Evolutionary conservation across 176 grass and related monocot species (phyloP).

Genomic region (Hsuehochloa calcarea): DNA sequence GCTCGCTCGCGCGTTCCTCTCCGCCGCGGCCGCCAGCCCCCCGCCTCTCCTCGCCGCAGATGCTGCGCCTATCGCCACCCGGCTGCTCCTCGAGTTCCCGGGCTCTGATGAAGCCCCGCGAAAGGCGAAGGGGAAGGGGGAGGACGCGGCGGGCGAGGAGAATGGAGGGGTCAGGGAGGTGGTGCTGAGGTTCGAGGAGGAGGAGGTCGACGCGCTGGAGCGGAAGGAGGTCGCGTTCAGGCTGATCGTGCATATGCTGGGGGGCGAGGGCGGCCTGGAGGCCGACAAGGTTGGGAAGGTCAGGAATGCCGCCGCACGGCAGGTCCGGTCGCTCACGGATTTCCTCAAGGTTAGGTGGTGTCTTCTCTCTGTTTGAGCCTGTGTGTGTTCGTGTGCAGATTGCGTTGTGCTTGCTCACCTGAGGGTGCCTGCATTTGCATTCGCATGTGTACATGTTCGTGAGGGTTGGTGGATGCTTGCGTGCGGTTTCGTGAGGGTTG

Average conservation of each 20-base stretch:
- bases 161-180: slow-evolving; percentile 57
- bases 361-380: background rate
- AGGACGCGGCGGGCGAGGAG: slow-evolving; percentile 46
- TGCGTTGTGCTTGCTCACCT: background rate
- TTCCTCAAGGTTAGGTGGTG: slow-evolving; percentile 74
- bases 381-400: background rate
- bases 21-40: slow-evolving; percentile 53
- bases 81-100: slow-evolving; percentile 66
- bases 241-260: slow-evolving; percentile 71
- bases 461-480: slow-evolving; percentile 7
- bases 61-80: slow-evolving; percentile 50
- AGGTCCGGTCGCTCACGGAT: slow-evolving; percentile 85
- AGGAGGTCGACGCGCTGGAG: slow-evolving; percentile 66
- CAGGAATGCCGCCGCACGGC: slow-evolving; percentile 66
- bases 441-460: background rate
- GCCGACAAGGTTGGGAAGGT: slow-evolving; percentile 56
- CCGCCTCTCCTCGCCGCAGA: slow-evolving; percentile 53
- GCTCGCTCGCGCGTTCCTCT: slow-evolving; percentile 72
- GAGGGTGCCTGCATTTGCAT: background rate
- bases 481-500: background rate
- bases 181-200: slow-evolving; percentile 72
- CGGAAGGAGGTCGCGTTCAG: slow-evolving; percentile 87
- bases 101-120: slow-evolving; percentile 46
- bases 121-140: slow-evolving; percentile 68
- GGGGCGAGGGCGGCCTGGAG: slow-evolving; percentile 47